Evolutionary conservation across 176 grass and related monocot species (phyloP), one percentile per base, ranked within the genome.

Genomic region (Aegilops bicornis): DNA sequence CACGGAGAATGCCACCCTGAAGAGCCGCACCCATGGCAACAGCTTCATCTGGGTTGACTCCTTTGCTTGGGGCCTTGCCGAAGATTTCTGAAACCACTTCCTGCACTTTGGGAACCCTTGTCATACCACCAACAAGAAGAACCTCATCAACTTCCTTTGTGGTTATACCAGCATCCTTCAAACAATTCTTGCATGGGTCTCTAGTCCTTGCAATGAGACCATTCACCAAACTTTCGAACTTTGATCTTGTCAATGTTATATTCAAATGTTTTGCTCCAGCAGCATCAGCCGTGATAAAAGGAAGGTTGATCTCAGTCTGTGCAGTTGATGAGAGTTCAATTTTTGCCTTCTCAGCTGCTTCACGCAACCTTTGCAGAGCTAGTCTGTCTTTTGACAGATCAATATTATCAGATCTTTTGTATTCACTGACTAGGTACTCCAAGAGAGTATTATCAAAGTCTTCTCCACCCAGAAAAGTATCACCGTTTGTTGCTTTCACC

Each of bases 401-500:
- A 64, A 89, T 89, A 22, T 27, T 77, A 48, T 89, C 88, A 27
- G 60, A 76, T 75, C 77, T 73, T 66, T 85, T 85, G 62, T 85
- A 89, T 85, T 89, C 88, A 85, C 71, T 60, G n/a, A 81, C 58
- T 59, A 89, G 81, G 72, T 67, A 89, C 29, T 85, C 88, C 43
- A 89, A 70, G 6, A 85, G 69, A 54, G 60, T 79, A 81, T 85
- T 89, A 72, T 89, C 88, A 69, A 89, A 89, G 61, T 89, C 88
- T 63, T 89, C 88, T 56, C 82, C 83, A 33, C 83, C 83, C 59
- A 89, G 54, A 52, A 89, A 89, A 60, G 88, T 86, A 79, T 89
- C 83, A 62, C 83, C 88, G 48, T 89, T 89, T 69, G 88, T 89
- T 85, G 88, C 77, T 81, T 89, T 89, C 19, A 85, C 88, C 88